These are phyloP conservation scores for Cardamine occulta DNA, from an alignment of 345 rosid species.

Conservation along the genomic window DNA sequence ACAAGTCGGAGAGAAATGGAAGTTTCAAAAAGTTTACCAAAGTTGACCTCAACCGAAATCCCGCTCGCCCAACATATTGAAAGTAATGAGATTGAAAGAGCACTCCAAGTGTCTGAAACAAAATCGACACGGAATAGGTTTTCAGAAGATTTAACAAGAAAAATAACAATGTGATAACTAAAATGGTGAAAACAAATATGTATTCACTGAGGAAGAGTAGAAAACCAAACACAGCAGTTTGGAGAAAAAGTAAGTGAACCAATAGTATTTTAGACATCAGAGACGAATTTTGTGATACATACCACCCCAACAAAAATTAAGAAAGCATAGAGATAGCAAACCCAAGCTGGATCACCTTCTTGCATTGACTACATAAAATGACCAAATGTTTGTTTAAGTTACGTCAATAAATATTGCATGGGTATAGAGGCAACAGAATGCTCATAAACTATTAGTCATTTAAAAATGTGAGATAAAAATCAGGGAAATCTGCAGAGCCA, in stretches of 20 bases:
- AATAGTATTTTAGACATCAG: background rate
- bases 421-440: background rate
- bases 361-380: conserved; percentile 81
- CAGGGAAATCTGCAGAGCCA: background rate
- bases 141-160: conserved; percentile 2
- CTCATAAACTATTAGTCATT: background rate
- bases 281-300: conserved; percentile 35
- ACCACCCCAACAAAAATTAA: conserved; percentile 83
- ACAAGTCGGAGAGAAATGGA: background rate
- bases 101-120: conserved; percentile 71
- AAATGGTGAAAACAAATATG: background rate
- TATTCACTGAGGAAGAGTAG: background rate
- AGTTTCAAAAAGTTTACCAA: conserved; percentile 55
- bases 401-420: too few species aligned
- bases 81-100: conserved; percentile 78
- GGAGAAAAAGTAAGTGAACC: background rate
- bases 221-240: background rate
- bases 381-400: background rate
- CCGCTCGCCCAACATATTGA: conserved; percentile 86
- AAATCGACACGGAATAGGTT: conserved; percentile 1
- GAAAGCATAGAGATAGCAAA: conserved; percentile 85
- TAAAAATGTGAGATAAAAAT: background rate
- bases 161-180: conserved; percentile 27
- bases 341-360: conserved; percentile 88
- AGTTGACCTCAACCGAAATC: conserved; percentile 88